Conservation (phyloP, 2,329 filamentous ascomycete species). For the Calonectria leucothoes region DNA sequence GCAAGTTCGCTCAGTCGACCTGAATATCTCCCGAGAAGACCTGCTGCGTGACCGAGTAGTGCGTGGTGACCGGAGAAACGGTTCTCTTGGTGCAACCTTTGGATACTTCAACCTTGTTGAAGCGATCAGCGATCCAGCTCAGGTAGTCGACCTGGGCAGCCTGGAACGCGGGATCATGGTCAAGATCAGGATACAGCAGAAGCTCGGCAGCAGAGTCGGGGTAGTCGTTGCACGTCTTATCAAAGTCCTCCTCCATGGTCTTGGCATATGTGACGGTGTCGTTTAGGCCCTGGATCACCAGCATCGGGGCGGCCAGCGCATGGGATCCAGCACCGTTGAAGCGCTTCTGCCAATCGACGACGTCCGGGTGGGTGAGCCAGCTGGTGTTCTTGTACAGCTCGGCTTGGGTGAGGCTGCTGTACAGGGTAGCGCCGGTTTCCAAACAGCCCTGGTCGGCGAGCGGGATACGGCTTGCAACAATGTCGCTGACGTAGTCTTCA, state of each 20-base stretch:
- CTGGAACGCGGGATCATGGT: background rate
- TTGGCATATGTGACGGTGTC: background rate
- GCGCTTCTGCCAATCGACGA: background rate
- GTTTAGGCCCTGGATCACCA: background rate
- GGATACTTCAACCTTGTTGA: background rate
- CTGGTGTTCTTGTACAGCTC: background rate
- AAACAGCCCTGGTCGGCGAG: background rate
- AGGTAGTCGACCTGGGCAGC: background rate
- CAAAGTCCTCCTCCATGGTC: background rate
- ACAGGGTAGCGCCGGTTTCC: background rate
- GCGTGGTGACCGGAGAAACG: background rate
- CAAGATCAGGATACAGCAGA: background rate
- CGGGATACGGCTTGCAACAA: background rate
- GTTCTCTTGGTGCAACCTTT: background rate
- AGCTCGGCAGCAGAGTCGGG: background rate
- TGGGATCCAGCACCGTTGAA: background rate
- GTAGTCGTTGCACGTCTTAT: background rate
- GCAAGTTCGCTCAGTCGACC: background rate
- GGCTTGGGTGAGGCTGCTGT: background rate
- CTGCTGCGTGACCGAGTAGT: background rate
- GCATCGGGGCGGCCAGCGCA: background rate
- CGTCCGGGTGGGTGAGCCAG: background rate
- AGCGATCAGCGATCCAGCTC: background rate
- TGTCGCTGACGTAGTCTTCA: background rate
- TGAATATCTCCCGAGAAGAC: background rate